Base-by-base conservation (phyloP, 805 yeast species). In the Metschnikowia reukaufii region DNA sequence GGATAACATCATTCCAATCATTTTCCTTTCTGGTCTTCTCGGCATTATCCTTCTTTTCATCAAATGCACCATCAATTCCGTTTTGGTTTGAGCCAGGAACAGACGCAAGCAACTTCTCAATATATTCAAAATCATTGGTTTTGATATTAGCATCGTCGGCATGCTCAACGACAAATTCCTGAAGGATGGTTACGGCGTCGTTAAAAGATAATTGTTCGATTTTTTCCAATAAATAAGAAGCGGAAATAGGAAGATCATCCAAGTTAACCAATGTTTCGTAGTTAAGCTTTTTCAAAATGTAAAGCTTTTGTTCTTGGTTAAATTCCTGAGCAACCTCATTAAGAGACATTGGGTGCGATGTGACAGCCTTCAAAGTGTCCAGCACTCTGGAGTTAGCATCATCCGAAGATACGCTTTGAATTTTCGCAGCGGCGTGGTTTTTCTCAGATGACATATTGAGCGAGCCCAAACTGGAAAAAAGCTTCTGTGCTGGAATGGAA, bases 201-300 rank as follows among this genome's bases (percentile, higher is more conserved):
- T 34, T 7, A 8, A 37, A 13, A 21, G 47, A 1, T 40, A 44
- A 44, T 16, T 21, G 20, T 29, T 32, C 30, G 33, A 38, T 38
- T n/a, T 44, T 36, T 25, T 25, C 38, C 18, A 36, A 37, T 32
- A 50, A 41, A 30, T 48, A 48, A 18, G 68, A 57, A 15, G 62
- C 68, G 4, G 59, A 48, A 2, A 56, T 45, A 2, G 73, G 73
- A 45, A 68, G 57, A 32, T 64, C 69, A 16, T 64, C 70, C 44
- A 60, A 56, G 4, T 63, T 50, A 7, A 42, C 50, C 52, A 67
- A 61, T 10, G 55, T 55, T 10, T 57, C 64, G 36, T 52, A 56
- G 33, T 62, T 56, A 17, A 67, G 50, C 45, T 67, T 60, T 47
- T 50, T 58, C 52, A 67, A 58, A 20, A 64, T 56, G 45, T 60